Evolutionary conservation across 352 stramenopile genomes (phyloP), one percentile per base, ranked within the genome.

Genomic region (Phytophthora brassicae): DNA sequence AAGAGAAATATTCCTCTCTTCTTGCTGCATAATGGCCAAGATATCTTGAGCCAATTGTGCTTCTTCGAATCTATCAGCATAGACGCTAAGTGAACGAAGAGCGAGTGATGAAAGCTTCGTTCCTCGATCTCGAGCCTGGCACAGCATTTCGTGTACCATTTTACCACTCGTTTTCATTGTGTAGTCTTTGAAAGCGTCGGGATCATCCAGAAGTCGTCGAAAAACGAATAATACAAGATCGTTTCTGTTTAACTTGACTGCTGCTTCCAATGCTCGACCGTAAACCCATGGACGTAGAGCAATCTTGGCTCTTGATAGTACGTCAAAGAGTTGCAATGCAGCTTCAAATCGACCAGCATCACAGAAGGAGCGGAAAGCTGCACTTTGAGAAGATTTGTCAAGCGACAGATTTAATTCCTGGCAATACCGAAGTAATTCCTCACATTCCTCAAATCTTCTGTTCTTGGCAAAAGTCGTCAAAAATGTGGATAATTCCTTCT

Each of bases 401-500:
- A 77, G 75, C 19, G 73, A 74, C 31, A 86, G 45, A 41, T 70
- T 68, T 42, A 81, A 58, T 12, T 80, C 60, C 29, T 75, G 70
- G 26, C 79, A 64, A 53, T 82, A 88, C 11, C 66, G 63, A 54
- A 89, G 55, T 42, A 83, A 56, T 16, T 86, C 73, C 14, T 87
- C 58, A 53, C 74, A 79, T 29, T 87, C 75, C 16, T 49, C 49
- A 3, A 70, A 59, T 12, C 61, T 54, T 44, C 16, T 52, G 39
- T 28, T 8, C 12, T 45, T 33, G 4, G 29, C 28, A 29, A 60
- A 26, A 6, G 14, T 29, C 17, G 13, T 11, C 24, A 60, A 19
- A 33, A 60, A 29, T 16, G 16, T 14, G 14, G 43, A 45, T 17
- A 45, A 45, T 24, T 53, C n/a, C 16, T 31, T 33, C 19, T 35